phyloP scores from a whole-genome alignment of 805 yeast genomes.

The Pichia nanzhaoensis region DNA sequence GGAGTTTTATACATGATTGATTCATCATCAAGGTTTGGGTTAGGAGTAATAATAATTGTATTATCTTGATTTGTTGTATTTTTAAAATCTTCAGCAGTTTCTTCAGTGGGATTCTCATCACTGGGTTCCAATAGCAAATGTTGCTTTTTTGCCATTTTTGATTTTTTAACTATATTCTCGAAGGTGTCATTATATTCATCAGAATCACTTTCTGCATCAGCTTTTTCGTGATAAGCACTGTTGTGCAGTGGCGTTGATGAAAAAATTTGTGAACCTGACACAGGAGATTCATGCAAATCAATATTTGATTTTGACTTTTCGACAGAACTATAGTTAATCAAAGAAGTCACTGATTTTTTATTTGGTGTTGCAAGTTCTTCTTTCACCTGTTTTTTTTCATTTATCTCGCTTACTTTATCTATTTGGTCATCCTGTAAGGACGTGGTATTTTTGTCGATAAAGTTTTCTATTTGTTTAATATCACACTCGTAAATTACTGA shows the following conservation, averaged over 20 bases:
- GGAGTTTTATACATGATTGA: constrained; percentile 6
- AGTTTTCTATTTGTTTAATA: constrained; percentile 21
- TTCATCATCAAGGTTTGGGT: background rate
- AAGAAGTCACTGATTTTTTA: background rate
- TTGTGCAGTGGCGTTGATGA: constrained; percentile 7
- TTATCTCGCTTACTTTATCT: too few relatives aligned
- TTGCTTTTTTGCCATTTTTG: background rate
- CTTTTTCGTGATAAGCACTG: background rate
- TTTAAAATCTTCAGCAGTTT: background rate
- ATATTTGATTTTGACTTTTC: constrained; percentile 11
- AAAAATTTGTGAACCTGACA: background rate
- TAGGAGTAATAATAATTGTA: background rate
- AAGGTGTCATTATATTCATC: too few relatives aligned
- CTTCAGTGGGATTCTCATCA: background rate
- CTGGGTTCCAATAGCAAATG: background rate
- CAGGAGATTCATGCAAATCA: constrained; percentile 10
- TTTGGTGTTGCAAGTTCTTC: too few relatives aligned
- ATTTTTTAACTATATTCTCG: background rate
- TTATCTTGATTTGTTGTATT: background rate
- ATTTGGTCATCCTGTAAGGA: background rate
- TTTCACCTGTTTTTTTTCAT: background rate
- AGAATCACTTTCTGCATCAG: background rate
- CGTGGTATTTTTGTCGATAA: constrained; percentile 19
- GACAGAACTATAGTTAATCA: background rate
- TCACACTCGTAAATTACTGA: constrained; percentile 34